Evolutionary conservation across 257 asterid species (phyloP).

Genomic region (Plantago elongata): DNA sequence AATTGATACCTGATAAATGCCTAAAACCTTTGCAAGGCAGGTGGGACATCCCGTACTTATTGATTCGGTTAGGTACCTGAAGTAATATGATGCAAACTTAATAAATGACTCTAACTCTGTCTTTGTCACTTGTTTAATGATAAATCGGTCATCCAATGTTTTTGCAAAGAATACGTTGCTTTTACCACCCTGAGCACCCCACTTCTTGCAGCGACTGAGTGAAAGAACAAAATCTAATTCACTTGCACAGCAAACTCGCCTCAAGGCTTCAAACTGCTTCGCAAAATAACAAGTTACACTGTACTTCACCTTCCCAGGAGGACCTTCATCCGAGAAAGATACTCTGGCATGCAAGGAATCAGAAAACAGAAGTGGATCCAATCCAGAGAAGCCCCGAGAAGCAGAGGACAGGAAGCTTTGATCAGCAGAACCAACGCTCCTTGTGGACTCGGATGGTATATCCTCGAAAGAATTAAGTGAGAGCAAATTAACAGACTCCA

Average conservation of each 20-base stretch:
- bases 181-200: conserved; percentile 92
- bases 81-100: conserved; percentile 62
- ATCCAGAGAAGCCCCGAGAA: conserved; percentile 39
- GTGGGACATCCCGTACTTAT: conserved; percentile 58
- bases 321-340: conserved; percentile 54
- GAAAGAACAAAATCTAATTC: conserved; percentile 67
- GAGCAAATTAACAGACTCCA: conserved; percentile 43
- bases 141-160: conserved; percentile 71
- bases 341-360: conserved; percentile 47
- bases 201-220: conserved; percentile 73
- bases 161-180: conserved; percentile 77
- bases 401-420: conserved; percentile 40
- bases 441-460: conserved; percentile 33
- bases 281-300: conserved; percentile 69
- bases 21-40: conserved; percentile 76
- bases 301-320: conserved; percentile 66
- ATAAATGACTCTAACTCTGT: conserved; percentile 74
- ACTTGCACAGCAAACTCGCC: conserved; percentile 51
- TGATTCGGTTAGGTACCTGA: conserved; percentile 64
- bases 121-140: conserved; percentile 75
- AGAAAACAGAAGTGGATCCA: conserved; percentile 40
- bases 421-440: conserved; percentile 34
- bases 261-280: conserved; percentile 63
- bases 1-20: conserved; percentile 71
- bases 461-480: conserved; percentile 49